A percentile compares a stretch with the other conserved stretches of the same genome.
These are phyloP conservation scores for Aureobasidium uvarum DNA, from an alignment of 2,329 filamentous ascomycete genomes.

Conservation along the genomic window DNA sequence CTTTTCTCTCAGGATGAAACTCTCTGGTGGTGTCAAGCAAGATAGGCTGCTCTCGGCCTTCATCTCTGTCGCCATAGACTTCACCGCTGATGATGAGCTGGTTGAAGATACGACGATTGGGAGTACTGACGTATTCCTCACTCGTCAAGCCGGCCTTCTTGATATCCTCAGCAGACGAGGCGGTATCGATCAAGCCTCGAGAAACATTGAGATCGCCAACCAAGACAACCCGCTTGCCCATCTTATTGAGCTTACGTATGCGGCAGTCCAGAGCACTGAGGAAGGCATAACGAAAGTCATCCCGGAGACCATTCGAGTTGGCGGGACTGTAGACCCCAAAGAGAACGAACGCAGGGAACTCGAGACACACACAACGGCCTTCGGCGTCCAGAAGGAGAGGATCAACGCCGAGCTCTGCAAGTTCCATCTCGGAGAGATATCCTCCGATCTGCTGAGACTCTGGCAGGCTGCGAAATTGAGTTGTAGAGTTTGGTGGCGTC, in stretches of 20 bases:
- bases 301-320: conserved; percentile 77
- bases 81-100: conserved; percentile 74
- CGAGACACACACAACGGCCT: conserved; percentile 84
- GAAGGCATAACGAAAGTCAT: conserved; percentile 79
- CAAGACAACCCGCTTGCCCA: conserved; percentile 81
- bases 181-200: conserved; percentile 68
- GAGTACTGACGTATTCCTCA: conserved; percentile 69
- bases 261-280: conserved; percentile 76
- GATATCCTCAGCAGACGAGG: conserved; percentile 68
- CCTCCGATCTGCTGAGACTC: conserved; percentile 77
- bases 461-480: conserved; percentile 71
- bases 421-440: conserved; percentile 70
- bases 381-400: conserved; percentile 78
- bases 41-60: conserved; percentile 66
- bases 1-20: conserved; percentile 73
- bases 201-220: conserved; percentile 87
- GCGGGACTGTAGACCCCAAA: conserved; percentile 92
- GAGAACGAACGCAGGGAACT: conserved; percentile 92
- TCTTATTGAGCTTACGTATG: conserved; percentile 74
- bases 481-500: conserved; percentile 67
- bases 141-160: conserved; percentile 66
- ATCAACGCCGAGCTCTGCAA: conserved; percentile 63
- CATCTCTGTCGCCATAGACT: conserved; percentile 64
- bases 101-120: conserved; percentile 76
- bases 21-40: conserved; percentile 80